Percentiles rank a stretch among this genome's conserved stretches.
phyloP scores from a whole-genome alignment of 345 rosid genomes.

The Noccaea bulbosa region DNA sequence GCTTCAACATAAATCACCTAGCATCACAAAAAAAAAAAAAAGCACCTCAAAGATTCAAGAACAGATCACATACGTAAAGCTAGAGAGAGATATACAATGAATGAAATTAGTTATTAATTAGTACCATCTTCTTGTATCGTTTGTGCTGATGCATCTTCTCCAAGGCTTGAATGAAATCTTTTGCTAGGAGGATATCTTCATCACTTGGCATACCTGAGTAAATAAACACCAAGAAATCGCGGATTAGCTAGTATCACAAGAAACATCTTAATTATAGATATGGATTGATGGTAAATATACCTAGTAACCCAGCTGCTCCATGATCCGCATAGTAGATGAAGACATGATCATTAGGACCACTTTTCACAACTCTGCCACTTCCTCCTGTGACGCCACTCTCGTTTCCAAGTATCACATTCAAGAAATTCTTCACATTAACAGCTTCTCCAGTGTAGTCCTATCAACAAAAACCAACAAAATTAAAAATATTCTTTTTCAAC shows the following conservation, averaged over 20 bases:
- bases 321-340: conserved; percentile 72
- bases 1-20: conserved; percentile 73
- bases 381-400: conserved; percentile 61
- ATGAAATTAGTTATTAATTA: not conserved
- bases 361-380: conserved; percentile 64
- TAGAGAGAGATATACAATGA: not conserved
- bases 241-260: conserved; percentile 6
- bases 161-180: conserved; percentile 54
- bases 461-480: not conserved
- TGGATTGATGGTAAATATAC: conserved; percentile 29
- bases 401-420: conserved; percentile 60
- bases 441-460: conserved; percentile 60
- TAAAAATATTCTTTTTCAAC: not conserved
- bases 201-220: conserved; percentile 55
- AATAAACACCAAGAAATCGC: conserved; percentile 3
- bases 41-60: conserved; percentile 3
- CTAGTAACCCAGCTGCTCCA: conserved; percentile 56
- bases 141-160: conserved; percentile 50
- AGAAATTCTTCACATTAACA: conserved; percentile 52
- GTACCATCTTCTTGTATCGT: conserved; percentile 58
- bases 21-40: conserved; percentile 6
- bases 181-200: conserved; percentile 26
- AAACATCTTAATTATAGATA: not conserved
- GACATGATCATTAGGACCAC: conserved; percentile 57
- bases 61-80: not conserved